Evolutionary conservation across 495 filamentous ascomycete genomes (phyloP).

Genomic region (Penicillium nucicola): DNA sequence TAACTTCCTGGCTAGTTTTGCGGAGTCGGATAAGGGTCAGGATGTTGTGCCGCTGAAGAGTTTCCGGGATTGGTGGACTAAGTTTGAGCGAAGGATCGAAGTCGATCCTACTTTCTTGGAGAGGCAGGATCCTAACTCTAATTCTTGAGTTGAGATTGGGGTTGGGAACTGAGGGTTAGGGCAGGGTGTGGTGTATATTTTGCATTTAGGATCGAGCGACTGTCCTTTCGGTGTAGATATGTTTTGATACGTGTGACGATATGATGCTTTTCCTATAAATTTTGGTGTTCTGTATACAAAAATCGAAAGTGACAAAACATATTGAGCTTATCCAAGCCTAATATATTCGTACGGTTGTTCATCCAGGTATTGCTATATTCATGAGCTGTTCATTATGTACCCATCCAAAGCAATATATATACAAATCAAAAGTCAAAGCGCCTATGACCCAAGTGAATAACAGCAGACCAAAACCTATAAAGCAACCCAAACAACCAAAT

Average conservation of each 20-base stretch:
- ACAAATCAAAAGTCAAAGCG: too few species aligned
- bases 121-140: slow-evolving; percentile 55
- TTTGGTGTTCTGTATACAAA: neutral
- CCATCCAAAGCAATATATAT: too few species aligned
- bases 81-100: slow-evolving; percentile 88
- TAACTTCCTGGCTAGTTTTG: slow-evolving; percentile 91
- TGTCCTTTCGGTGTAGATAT: neutral
- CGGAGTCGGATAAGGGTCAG: slow-evolving; percentile 55
- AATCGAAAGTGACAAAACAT: neutral
- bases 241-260: slow-evolving; percentile 6
- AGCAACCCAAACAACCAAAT: too few species aligned
- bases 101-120: slow-evolving; percentile 88
- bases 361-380: neutral
- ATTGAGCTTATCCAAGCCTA: too few species aligned
- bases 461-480: too few species aligned
- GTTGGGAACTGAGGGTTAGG: neutral
- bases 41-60: slow-evolving; percentile 87
- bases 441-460: too few species aligned
- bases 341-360: too few species aligned
- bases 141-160: slow-evolving; percentile 10
- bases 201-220: slow-evolving; percentile 3
- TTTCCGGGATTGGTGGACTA: slow-evolving; percentile 96
- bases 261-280: neutral
- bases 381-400: neutral
- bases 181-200: slow-evolving; percentile 1